Conservation (phyloP, 768 basidiomycete species). For the Boletus barrowsii region DNA sequence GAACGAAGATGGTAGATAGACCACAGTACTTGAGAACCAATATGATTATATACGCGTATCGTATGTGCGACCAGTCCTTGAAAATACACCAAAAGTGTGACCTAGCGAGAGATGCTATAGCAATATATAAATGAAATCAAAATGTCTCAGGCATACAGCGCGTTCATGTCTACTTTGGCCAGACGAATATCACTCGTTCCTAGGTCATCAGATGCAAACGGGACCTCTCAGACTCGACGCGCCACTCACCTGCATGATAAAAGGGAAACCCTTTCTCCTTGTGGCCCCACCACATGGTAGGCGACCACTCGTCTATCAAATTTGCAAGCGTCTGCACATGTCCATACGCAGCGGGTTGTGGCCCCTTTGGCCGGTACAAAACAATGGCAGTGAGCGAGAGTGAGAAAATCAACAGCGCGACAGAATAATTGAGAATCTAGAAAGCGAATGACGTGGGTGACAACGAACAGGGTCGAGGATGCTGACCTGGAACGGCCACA, state of each 20-base stretch:
- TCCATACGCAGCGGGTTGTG: conserved; percentile 33
- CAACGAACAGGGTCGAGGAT: not conserved
- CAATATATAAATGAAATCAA: not conserved
- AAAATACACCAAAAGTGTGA: not conserved
- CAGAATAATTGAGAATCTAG: conserved; percentile 29
- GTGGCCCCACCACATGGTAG: conserved; percentile 31
- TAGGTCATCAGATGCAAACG: not conserved
- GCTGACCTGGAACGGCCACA: conserved; percentile 27
- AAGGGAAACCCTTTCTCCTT: conserved; percentile 9
- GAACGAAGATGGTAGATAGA: not conserved
- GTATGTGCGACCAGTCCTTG: not conserved
- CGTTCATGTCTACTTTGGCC: conserved; percentile 17
- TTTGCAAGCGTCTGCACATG: conserved; percentile 35
- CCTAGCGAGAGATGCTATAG: not conserved
- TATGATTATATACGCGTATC: not conserved
- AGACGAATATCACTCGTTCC: conserved; percentile 27
- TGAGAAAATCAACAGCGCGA: conserved; percentile 17
- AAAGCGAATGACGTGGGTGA: not conserved
- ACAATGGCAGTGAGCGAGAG: conserved; percentile 15
- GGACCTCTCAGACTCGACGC: not conserved
- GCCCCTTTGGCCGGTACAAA: conserved; percentile 16
- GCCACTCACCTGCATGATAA: conserved; percentile 23
- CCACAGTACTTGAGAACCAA: not conserved
- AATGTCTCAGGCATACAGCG: conserved; percentile 16
- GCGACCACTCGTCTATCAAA: conserved; percentile 37